Conservation (phyloP, 2,329 filamentous ascomycete genomes). For the Stemphylium beticola region DNA sequence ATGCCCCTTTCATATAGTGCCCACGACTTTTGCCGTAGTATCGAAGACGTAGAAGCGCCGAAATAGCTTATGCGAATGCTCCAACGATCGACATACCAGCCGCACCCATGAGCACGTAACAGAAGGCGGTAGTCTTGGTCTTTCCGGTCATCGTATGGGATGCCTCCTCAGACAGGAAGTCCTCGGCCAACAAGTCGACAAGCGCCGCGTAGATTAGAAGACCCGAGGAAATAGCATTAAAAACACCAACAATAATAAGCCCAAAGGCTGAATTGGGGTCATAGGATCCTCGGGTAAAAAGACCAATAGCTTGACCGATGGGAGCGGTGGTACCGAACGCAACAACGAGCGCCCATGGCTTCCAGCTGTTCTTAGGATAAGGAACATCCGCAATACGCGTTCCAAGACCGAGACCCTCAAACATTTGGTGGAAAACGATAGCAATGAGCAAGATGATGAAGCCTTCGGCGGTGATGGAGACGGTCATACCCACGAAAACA, state of each 20-base stretch:
- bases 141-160: conserved; percentile 58
- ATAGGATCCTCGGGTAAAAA: conserved; percentile 63
- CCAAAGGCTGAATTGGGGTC: conserved; percentile 69
- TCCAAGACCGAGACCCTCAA: conserved; percentile 68
- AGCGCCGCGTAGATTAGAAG: conserved; percentile 67
- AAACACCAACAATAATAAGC: conserved; percentile 68
- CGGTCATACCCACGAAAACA: conserved; percentile 67
- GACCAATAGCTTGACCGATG: conserved; percentile 69
- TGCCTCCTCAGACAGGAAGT: conserved; percentile 63
- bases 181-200: conserved; percentile 68
- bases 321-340: conserved; percentile 70
- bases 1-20: background rate
- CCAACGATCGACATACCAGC: conserved; percentile 42
- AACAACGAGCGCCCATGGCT: conserved; percentile 66
- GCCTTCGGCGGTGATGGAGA: conserved; percentile 64
- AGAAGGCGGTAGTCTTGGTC: conserved; percentile 62
- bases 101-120: conserved; percentile 47
- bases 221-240: conserved; percentile 70
- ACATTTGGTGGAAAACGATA: conserved; percentile 68
- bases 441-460: conserved; percentile 66
- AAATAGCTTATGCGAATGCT: conserved; percentile 7
- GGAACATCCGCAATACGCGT: conserved; percentile 65
- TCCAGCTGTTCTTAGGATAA: conserved; percentile 62
- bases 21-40: background rate
- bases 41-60: background rate